A percentile compares a stretch with the other conserved stretches of the same genome.
These are phyloP conservation scores for Lipomyces oligophaga DNA, from an alignment of 805 yeast species.

Conservation along the genomic window DNA sequence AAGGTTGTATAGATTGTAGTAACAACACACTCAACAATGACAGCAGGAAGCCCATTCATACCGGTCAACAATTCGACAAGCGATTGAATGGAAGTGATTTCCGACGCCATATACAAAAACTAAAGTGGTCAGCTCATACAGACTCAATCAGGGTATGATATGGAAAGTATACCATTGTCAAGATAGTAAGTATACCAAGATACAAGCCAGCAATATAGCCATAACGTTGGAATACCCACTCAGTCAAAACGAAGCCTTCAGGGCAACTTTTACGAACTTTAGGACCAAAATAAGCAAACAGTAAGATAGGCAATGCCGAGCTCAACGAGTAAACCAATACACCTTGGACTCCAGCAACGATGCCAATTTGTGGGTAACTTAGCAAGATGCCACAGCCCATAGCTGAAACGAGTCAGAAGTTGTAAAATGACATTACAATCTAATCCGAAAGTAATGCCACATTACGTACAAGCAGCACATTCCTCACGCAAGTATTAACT, in stretches of 20 bases:
- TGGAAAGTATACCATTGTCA: slow-evolving; percentile 52
- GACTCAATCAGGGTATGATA: not conserved
- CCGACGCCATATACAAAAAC: slow-evolving; percentile 81
- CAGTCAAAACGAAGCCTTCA: slow-evolving; percentile 84
- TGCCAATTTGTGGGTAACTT: slow-evolving; percentile 83
- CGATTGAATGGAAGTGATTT: slow-evolving; percentile 71
- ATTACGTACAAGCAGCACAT: slow-evolving; percentile 26
- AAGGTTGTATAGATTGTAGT: slow-evolving; percentile 81
- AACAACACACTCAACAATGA: slow-evolving; percentile 80
- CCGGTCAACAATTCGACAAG: slow-evolving; percentile 78
- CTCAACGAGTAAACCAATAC: slow-evolving; percentile 71
- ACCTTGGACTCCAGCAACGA: slow-evolving; percentile 82
- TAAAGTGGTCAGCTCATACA: not conserved
- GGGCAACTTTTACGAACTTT: slow-evolving; percentile 74
- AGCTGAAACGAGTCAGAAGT: slow-evolving; percentile 42
- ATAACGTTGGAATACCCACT: slow-evolving; percentile 85
- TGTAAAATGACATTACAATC: not conserved
- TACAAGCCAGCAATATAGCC: slow-evolving; percentile 71
- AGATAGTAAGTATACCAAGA: slow-evolving; percentile 72
- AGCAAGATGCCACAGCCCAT: slow-evolving; percentile 87
- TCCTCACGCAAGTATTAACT: slow-evolving; percentile 83
- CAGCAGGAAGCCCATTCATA: slow-evolving; percentile 69
- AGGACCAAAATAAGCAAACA: slow-evolving; percentile 84
- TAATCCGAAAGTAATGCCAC: not conserved
- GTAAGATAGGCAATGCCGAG: slow-evolving; percentile 78